Base-by-base conservation (phyloP, 495 filamentous ascomycete species). In the Penicillium odoratum region DNA sequence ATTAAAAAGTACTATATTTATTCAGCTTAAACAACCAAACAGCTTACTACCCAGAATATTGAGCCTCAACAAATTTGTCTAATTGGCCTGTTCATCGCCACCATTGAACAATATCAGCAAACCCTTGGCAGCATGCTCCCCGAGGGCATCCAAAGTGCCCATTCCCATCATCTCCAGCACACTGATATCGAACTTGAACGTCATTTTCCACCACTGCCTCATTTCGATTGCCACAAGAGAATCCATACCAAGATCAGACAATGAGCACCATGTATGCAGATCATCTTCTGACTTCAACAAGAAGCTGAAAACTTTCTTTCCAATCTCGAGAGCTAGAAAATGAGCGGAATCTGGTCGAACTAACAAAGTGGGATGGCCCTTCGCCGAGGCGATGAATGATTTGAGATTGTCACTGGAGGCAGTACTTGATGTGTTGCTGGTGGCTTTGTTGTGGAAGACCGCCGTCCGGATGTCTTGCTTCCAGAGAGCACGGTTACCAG, bases 171-270 rank as follows among this genome's bases (percentile, higher is more conserved):
- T 63, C 50, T 77, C 70, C 5, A 75, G 55, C 4, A 73, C 64
- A 36, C 51, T 74, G 18, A 78, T 66, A 8, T 77, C 70, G 7
- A 73, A 56, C 1, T 57, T 65, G 1, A 78, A 63, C 0, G 38
- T 60, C 18, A 61, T 38, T n/a, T 66, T 63, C 62, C 59, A 78
- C 78, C 79, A 80, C 25, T 63, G 64, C 8, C 74, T 61, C 45
- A 82, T 44, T 50, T 81, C 78, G 16, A 81, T 71, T 5, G 69
- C 69, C 16, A 82, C 68, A n/a, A 80, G 56, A 0, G 76, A 80
- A 40, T 81, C 78, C 33, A 81, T 53, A 0, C 78, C 79, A 8
- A 78, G 40, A 16, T 69, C 57, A 4, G 69, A 55, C 15, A 80
- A 42, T 0, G 70, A 53, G 38, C 64, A 67, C 13, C 74, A 61